Evolutionary conservation across 331 rosid genomes (phyloP).

Genomic region (Acacia pycnantha): DNA sequence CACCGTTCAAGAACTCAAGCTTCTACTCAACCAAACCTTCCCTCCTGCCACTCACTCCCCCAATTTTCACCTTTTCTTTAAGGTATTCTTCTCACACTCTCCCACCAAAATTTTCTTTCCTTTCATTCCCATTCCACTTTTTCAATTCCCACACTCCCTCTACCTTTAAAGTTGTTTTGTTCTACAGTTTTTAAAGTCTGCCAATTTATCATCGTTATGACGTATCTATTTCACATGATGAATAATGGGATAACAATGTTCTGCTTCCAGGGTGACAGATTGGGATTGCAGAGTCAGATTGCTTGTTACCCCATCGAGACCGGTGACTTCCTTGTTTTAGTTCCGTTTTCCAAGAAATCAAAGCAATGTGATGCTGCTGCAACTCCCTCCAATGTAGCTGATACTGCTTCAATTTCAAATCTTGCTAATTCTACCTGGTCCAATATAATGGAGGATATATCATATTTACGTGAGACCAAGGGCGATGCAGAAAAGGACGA

Average conservation of each 20-base stretch:
- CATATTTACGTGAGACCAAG: constrained; percentile 40
- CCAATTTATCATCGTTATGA: neutral
- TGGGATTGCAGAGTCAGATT: constrained; percentile 55
- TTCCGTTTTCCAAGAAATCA: constrained; percentile 49
- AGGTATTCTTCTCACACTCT: constrained; percentile 38
- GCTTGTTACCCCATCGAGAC: constrained; percentile 26
- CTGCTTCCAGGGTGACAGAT: constrained; percentile 63
- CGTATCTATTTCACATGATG: neutral
- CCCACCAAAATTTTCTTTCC: neutral
- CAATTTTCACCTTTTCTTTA: constrained; percentile 76
- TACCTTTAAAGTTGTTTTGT: neutral
- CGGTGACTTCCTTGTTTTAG: constrained; percentile 67
- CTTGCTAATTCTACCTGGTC: constrained; percentile 72
- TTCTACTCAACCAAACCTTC: constrained; percentile 57
- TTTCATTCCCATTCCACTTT: neutral
- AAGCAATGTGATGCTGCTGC: constrained; percentile 31
- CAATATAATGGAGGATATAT: constrained; percentile 68
- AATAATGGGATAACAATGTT: neutral
- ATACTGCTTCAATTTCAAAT: constrained; percentile 39
- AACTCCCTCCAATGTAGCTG: constrained; percentile 18
- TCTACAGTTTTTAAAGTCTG: neutral
- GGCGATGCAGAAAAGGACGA: neutral
- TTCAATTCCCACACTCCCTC: neutral
- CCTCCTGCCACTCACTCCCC: constrained; percentile 56
- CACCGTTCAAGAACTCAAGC: constrained; percentile 65